Evolutionary conservation across 2,329 filamentous ascomycete genomes (phyloP).

Genomic region (Ceratocystis papillata): DNA sequence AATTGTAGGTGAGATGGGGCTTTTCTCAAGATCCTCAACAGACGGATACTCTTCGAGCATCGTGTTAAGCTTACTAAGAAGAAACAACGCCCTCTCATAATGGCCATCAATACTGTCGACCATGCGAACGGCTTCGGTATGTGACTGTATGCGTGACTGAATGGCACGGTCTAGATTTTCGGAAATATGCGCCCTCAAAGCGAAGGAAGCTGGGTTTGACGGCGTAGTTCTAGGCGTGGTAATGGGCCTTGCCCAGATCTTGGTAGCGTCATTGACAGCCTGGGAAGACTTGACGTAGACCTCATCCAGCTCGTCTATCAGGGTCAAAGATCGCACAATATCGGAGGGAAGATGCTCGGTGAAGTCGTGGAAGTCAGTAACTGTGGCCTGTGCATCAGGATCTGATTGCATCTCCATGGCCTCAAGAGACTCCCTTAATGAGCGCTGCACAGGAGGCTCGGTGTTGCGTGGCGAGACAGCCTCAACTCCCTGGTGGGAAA

Average conservation of each 20-base stretch:
- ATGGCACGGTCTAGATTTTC: constrained; percentile 45
- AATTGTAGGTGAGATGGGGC: constrained; percentile 4
- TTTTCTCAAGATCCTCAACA: constrained; percentile 37
- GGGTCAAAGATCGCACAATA: constrained; percentile 52
- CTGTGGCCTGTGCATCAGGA: constrained; percentile 57
- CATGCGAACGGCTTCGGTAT: constrained; percentile 54
- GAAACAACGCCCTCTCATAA: too few relatives aligned
- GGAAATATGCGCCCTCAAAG: constrained; percentile 51
- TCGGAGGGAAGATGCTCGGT: constrained; percentile 60
- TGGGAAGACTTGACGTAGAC: constrained; percentile 46
- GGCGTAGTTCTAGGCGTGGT: constrained; percentile 31
- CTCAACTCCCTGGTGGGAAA: constrained; percentile 27
- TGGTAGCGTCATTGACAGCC: constrained; percentile 46
- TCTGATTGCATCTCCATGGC: constrained; percentile 46
- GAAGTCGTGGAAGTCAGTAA: constrained; percentile 59
- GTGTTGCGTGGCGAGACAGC: constrained; percentile 33
- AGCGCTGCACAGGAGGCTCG: constrained; percentile 26
- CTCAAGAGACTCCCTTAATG: constrained; percentile 31
- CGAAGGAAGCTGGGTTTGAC: constrained; percentile 37
- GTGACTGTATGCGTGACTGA: constrained; percentile 46
- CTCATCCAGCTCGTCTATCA: constrained; percentile 54
- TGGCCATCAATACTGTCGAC: constrained; percentile 41
- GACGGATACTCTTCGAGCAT: constrained; percentile 52
- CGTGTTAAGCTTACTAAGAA: constrained; percentile 40
- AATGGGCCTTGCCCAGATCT: constrained; percentile 47